Base-by-base conservation (phyloP, 1,284 basidiomycete genomes). In the Ustilago tritici region DNA sequence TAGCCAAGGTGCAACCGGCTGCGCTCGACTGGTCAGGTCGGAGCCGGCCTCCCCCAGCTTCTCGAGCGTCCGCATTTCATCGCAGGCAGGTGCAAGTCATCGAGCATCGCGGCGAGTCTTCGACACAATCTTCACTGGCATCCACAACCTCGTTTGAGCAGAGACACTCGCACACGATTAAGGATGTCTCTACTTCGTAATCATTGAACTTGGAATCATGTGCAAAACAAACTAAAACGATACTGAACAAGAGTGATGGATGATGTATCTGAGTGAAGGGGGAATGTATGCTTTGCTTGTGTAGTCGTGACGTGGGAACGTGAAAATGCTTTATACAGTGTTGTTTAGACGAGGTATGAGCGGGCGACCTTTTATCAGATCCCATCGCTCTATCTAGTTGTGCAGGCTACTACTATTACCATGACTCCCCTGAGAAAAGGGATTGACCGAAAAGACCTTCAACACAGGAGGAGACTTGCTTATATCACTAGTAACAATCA, bases 391-490 rank as follows among this genome's bases (percentile, higher is more conserved):
- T 14, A 3, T 55, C 49, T 63, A 72, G 19, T 67, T 49, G 34
- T 62, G 64, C 3, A 53, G 2, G n/a, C 32, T 41, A n/a, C 34
- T 31, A 17, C 10, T n/a, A 5, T 38, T 9, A 31, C 34, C 49
- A 50, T 32, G 46, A 31, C 28, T 35, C 28, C 50, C 57, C 43
- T 46, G 43, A 11, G 71, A 62, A 31, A 65, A 76, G 9, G 74
- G 74, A 34, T 76, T 76, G 17, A 76, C 74, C 1, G 65, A 68
- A 35, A 76, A 76, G 35, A 85, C 82, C 68, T 82, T 85, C 54
- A 85, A 55, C 41, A 83, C 79, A 10, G 84, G 82, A 6, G 84
- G 84, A 31, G 73, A 77, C 79, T 83, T 85, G 28, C 72, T 70
- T 76, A 85, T 80, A 58, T 83, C 81, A 17, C 76, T 68, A 4